Evolutionary conservation across 768 basidiomycete species (phyloP).

Genomic region (Hericium erinaceus): DNA sequence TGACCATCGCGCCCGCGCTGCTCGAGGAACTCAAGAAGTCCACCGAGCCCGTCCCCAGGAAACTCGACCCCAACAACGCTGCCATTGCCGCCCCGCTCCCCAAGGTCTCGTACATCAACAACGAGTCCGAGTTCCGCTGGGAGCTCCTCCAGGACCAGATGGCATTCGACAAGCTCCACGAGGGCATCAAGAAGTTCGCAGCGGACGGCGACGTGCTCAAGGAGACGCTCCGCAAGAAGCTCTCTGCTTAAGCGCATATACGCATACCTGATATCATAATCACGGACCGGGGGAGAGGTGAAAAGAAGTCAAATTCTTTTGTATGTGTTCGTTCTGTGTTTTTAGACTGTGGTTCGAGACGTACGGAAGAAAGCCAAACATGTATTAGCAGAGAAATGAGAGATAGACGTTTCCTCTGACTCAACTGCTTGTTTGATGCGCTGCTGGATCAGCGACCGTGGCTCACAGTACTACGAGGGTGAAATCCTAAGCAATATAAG

Average conservation of each 20-base stretch:
- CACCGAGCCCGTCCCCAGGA: slow-evolving; percentile 70
- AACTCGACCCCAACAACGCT: slow-evolving; percentile 53
- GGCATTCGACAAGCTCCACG: slow-evolving; percentile 99
- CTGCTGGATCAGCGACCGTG: too few relatives aligned
- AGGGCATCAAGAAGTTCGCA: slow-evolving; percentile 97
- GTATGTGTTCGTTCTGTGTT: not conserved
- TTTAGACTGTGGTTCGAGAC: not conserved
- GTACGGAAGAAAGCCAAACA: too few relatives aligned
- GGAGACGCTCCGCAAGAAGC: slow-evolving; percentile 61
- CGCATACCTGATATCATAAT: not conserved
- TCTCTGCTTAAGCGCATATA: slow-evolving; percentile 31
- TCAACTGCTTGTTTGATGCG: too few relatives aligned
- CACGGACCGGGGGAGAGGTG: not conserved
- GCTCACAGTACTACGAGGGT: too few relatives aligned
- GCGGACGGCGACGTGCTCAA: slow-evolving; percentile 92
- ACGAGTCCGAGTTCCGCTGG: slow-evolving; percentile 97
- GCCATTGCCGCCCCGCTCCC: slow-evolving; percentile 51
- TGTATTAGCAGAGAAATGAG: too few relatives aligned
- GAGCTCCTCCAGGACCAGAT: slow-evolving; percentile 83
- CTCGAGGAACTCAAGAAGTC: slow-evolving; percentile 91
- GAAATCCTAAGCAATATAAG: too few relatives aligned
- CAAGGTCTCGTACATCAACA: slow-evolving; percentile 81
- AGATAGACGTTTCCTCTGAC: too few relatives aligned
- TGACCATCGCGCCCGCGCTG: slow-evolving; percentile 87
- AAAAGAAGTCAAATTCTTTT: not conserved